Evolutionary conservation across 192 early-diverging fungal genomes (phyloP), one percentile per base, ranked within the genome.

Genomic region (Coemansia sp.): DNA sequence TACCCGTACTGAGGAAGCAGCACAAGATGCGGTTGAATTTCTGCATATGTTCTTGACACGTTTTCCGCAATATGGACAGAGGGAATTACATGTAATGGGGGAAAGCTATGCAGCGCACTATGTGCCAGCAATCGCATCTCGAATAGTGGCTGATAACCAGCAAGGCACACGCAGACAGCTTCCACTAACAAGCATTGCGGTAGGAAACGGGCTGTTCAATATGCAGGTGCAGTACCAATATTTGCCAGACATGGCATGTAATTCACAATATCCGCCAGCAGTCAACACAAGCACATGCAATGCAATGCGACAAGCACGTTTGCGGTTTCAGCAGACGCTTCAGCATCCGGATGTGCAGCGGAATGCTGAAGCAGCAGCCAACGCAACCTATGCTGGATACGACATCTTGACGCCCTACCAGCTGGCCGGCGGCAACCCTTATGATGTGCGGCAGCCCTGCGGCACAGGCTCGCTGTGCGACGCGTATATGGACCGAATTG

Each of bases 201-300:
- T 97, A 43, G 93, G 95, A 15, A 96, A 98, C 70, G 94, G 95
- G 18, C 59, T 91, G 44, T 89, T 90, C 13, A 88, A 98, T 52
- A 85, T 90, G 48, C 68, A 84, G 40, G 68, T 84, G n/a, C 95
- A 98, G 75, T 92, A 87, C 66, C 81, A 83, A 60, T 83, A 88
- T 52, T 91, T 92, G 59, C 73, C 86, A 3, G 82, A 80, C 23
- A 86, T 85, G 79, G 84, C 83, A 1, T 90, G 84, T 66, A 67
- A 84, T 40, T 81, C 79, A 26, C 68, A 72, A 44, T 84, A 92
- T 75, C 73, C 80, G 30, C 85, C 92, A 43, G 72, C 93, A 16
- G 67, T 90, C 20, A 78, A 83, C 40, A 70, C 90, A 55, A 58
- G 56, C 6, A 82, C 78, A 20, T 91, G 91, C 56, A 69, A 80